Evolutionary conservation across 768 basidiomycete species (phyloP), one percentile per base, ranked within the genome.

Genomic region (Neoboletus brunneissimus): DNA sequence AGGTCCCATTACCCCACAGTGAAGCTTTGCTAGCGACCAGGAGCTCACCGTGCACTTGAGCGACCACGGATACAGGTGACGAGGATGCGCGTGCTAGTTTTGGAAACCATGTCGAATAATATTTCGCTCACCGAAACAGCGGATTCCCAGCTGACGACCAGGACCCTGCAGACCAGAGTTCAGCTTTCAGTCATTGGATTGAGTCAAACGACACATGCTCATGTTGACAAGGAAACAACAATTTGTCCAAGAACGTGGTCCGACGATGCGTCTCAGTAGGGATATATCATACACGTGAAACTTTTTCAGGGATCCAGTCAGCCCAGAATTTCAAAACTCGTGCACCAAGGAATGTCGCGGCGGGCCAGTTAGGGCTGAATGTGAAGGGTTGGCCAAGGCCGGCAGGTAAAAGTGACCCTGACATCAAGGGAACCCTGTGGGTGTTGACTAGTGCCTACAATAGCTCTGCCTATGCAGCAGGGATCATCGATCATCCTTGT

Each of bases 191-290:
- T 34, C 37, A 20, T 3, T 16, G 27, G 57, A 45, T 47, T 38
- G 58, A 56, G 48, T 50, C 48, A 48, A 23, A 48, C 22, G 54
- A 60, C 20, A 46, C 42, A 46, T 23, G 20, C 15, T 12, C n/a
- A 37, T 46, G 54, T 61, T 64, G 62, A 43, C 51, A 53, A 56
- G 54, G 62, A 37, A 56, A 61, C 51, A 8, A 34, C 29, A 64
- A 52, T 55, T 52, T 62, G 56, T 51, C 63, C 58, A 44, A 32
- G 57, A 56, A 37, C 31, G 53, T 47, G 16, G 35, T 22, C 41
- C n/a, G 20, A 25, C 16, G 23, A 22, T 10, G 6, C 9, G 18
- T 40, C 54, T 41, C 54, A 25, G 27, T 22, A 18, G 38, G 31
- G 45, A 29, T 15, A 22, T 13, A 37, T 38, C 20, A 37, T 44